A percentile compares a stretch with the other conserved stretches of the same genome.
Conservation (phyloP, 208 protist genomes). For the Leishmania tropica region DNA sequence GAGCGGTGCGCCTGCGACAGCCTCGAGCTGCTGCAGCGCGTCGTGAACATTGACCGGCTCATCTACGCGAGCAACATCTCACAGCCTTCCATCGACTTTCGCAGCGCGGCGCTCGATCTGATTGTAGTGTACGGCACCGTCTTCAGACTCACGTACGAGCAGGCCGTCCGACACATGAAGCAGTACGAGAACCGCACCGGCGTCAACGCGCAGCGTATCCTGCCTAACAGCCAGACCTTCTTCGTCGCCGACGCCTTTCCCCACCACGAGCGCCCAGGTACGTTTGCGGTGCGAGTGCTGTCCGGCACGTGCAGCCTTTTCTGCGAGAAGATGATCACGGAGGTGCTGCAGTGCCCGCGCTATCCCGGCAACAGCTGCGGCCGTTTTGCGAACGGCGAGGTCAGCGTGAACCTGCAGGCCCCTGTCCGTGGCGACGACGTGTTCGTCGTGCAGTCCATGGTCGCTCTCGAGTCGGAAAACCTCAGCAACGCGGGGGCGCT, state of each 20-base stretch:
- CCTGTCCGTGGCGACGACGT: constrained; percentile 95
- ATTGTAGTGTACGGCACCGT: constrained; percentile 84
- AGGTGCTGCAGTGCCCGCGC: constrained; percentile 69
- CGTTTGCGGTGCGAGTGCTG: constrained; percentile 79
- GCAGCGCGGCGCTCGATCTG: constrained; percentile 55
- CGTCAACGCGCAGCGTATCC: constrained; percentile 60
- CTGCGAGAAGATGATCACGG: constrained; percentile 80
- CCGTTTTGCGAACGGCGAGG: constrained; percentile 85
- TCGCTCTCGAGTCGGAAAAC: constrained; percentile 70
- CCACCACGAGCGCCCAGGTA: constrained; percentile 55
- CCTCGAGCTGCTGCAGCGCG: constrained; percentile 61
- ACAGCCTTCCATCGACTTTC: constrained; percentile 62
- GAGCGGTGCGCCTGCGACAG: constrained; percentile 78
- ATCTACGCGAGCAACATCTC: constrained; percentile 56
- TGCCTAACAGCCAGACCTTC: constrained; percentile 80
- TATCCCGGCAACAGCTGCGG: constrained; percentile 55
- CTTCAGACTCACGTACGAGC: constrained; percentile 69
- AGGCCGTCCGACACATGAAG: constrained; percentile 43
- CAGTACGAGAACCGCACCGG: constrained; percentile 55
- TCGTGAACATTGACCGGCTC: constrained; percentile 49
- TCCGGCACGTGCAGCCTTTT: constrained; percentile 63
- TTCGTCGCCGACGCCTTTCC: constrained; percentile 72
- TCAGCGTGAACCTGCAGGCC: constrained; percentile 77
- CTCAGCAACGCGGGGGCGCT: constrained; percentile 86
- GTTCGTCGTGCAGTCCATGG: constrained; percentile 94